These are phyloP conservation scores for Paraphaeosphaeria minitans DNA, from an alignment of 2,329 filamentous ascomycete species.

Conservation along the genomic window DNA sequence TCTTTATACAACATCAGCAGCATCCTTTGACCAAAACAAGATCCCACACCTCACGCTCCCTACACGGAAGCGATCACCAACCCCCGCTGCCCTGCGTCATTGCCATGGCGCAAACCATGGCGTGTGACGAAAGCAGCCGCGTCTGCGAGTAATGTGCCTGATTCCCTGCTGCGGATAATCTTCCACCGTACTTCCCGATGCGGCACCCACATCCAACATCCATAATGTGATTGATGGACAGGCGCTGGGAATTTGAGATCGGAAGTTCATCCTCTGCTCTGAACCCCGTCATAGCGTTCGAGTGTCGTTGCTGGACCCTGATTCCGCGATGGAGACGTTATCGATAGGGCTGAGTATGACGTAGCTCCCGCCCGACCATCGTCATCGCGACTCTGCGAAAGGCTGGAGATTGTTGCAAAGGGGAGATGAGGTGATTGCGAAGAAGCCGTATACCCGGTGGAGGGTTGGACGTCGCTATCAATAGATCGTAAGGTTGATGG, in stretches of 20 bases:
- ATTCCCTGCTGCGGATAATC: neutral
- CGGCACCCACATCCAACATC: neutral
- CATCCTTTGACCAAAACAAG: slow-evolving; percentile 12
- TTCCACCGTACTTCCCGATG: slow-evolving; percentile 7
- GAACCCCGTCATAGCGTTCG: slow-evolving; percentile 8
- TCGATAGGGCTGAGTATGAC: neutral
- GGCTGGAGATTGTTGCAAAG: slow-evolving; percentile 3
- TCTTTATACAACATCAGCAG: slow-evolving; percentile 10
- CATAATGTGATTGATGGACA: neutral
- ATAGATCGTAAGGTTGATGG: neutral
- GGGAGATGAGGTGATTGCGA: neutral
- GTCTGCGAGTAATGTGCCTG: slow-evolving; percentile 3
- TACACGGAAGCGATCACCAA: slow-evolving; percentile 5
- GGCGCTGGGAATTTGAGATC: neutral
- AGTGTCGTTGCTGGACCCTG: slow-evolving; percentile 12
- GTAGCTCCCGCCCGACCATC: neutral
- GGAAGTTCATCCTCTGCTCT: slow-evolving; percentile 1
- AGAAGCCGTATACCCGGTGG: neutral
- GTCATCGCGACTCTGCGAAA: slow-evolving; percentile 2
- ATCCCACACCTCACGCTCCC: neutral
- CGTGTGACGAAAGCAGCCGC: slow-evolving; percentile 10
- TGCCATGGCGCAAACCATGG: slow-evolving; percentile 6
- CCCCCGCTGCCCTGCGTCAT: slow-evolving; percentile 9
- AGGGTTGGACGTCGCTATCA: neutral
- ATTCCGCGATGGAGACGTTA: neutral